Base-by-base conservation (phyloP, 1,139 yeast species). In the Geotrichum klebahnii region DNA sequence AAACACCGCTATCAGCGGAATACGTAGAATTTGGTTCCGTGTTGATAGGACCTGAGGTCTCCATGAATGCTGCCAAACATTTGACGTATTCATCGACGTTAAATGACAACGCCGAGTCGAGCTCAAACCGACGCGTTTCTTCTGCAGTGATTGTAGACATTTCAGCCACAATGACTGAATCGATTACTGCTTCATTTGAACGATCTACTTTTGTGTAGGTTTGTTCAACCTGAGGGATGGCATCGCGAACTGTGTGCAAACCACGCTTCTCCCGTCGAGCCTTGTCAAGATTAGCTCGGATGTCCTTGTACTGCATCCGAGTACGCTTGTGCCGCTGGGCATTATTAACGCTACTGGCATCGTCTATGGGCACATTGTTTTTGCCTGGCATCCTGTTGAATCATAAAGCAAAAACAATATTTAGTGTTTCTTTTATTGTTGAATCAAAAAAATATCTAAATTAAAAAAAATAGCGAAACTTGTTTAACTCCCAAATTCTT, bases 11-110 rank as follows among this genome's bases (percentile, higher is more conserved):
- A 8, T 32, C 32, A 9, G 44, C 16, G 10, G 46, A 33, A 16
- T n/a, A 44, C 8, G 44, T 45, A 3, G 49, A 44, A 8, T 14
- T 10, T 17, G 33, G 35, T n/a, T 38, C 44, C 9, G 26, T 33
- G 5, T 22, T 26, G 26, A 37, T 44, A 3, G 64, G 67, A 12
- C 14, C 17, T 17, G 44, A 35, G 26, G 55, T 62, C 47, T 71
- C 57, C 63, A 78, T 63, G 59, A 64, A 76, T 20, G 59, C 59
- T 52, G 70, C 74, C 44, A 77, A 61, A 24, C 71, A 68, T 19
- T 64, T 59, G 5, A 75, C 59, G 53, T 80, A 76, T 20, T 78
- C 82, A 1, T 72, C 71, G 14, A 76, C 63, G 53, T 73, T 74
- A 8, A 84, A 61, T 1, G 78, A 67, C 6, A 46, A 44, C 12